Evolutionary conservation across 2,329 filamentous ascomycete genomes (phyloP).

Genomic region (Alternaria metachromatica): DNA sequence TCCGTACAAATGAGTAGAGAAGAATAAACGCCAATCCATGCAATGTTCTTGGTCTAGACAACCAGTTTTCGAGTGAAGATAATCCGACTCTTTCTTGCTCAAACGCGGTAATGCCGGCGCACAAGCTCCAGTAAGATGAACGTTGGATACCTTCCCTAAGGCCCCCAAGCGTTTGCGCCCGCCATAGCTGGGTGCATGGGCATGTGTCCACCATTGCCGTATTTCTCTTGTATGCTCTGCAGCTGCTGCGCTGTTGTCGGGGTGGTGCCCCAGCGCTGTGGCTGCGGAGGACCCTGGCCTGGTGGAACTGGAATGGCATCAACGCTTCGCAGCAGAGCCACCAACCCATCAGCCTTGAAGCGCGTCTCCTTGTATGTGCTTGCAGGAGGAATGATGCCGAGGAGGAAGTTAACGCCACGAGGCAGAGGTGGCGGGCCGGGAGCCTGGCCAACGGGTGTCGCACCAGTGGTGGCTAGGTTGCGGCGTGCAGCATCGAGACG

Average conservation of each 20-base stretch:
- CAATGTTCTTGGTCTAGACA: neutral
- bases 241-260: constrained; percentile 37
- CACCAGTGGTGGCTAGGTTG: constrained; percentile 43
- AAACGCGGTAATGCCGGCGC: neutral
- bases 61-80: neutral
- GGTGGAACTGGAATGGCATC: constrained; percentile 25
- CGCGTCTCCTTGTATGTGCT: constrained; percentile 74
- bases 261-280: constrained; percentile 36
- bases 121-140: neutral
- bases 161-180: constrained; percentile 11
- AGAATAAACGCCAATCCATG: constrained; percentile 6
- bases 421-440: constrained; percentile 70
- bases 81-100: neutral
- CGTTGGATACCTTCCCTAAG: neutral
- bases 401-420: constrained; percentile 60
- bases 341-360: constrained; percentile 74
- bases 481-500: constrained; percentile 77
- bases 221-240: constrained; percentile 42
- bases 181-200: constrained; percentile 5
- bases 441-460: constrained; percentile 32
- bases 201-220: constrained; percentile 26
- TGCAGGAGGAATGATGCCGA: constrained; percentile 77
- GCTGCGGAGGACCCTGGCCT: constrained; percentile 9
- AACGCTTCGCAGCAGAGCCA: constrained; percentile 70
- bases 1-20: neutral